Conservation (phyloP, 139 green algal genomes). For the Asterochloris erici region DNA sequence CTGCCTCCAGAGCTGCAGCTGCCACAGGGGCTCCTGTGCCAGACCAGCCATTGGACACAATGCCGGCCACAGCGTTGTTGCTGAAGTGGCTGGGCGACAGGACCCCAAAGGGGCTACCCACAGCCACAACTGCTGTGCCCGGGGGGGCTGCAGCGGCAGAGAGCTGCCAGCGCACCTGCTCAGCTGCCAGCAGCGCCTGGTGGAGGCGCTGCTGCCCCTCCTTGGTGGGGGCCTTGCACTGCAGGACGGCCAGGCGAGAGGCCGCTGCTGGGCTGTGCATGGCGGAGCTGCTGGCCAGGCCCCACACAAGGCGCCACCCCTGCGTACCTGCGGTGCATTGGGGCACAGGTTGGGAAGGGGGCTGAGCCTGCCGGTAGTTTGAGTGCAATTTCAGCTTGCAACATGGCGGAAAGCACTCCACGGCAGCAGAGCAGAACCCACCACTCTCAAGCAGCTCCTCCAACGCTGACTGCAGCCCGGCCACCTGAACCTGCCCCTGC, state of each 20-base stretch:
- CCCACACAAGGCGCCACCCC: background rate
- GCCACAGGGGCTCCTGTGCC: background rate
- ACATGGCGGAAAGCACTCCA: too few relatives aligned
- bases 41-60: conserved; percentile 21
- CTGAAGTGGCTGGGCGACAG: conserved; percentile 54
- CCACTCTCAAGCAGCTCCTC: too few relatives aligned
- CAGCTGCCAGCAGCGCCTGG: background rate
- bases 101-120: conserved; percentile 63
- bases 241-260: background rate
- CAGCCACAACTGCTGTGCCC: conserved; percentile 15
- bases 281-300: background rate
- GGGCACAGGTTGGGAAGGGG: too few relatives aligned
- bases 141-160: background rate
- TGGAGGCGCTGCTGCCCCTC: background rate
- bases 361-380: too few relatives aligned
- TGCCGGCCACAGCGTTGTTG: conserved; percentile 34
- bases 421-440: too few relatives aligned
- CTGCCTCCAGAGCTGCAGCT: background rate
- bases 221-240: background rate
- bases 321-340: too few relatives aligned
- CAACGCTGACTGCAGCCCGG: too few relatives aligned
- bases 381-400: too few relatives aligned
- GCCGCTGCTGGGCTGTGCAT: background rate
- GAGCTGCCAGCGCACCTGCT: background rate
- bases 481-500: too few relatives aligned